Conservation (phyloP, 2,329 filamentous ascomycete genomes). For the Trichoderma semiorbis region DNA sequence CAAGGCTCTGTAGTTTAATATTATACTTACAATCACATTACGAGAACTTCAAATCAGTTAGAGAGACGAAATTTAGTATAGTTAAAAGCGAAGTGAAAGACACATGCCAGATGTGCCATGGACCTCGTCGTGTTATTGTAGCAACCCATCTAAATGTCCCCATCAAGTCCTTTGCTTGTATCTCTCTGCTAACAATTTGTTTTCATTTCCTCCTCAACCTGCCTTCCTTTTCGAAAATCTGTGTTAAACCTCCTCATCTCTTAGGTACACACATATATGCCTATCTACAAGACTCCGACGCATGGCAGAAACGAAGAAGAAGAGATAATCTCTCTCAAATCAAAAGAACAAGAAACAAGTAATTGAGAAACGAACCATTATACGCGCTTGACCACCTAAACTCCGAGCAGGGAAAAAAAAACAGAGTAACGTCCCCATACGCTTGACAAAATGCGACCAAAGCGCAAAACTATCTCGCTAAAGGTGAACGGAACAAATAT, state of each 20-base stretch:
- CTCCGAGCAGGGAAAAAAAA: neutral
- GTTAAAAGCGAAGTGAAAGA: neutral
- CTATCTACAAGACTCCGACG: neutral
- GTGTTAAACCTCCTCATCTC: neutral
- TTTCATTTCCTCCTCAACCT: neutral
- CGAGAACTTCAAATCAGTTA: neutral
- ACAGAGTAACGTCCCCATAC: neutral
- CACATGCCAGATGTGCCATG: conserved; percentile 10
- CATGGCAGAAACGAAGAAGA: neutral
- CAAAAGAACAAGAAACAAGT: neutral
- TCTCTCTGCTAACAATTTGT: neutral
- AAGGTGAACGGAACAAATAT: neutral
- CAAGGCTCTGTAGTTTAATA: neutral
- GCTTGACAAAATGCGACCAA: neutral
- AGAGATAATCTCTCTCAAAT: neutral
- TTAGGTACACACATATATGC: neutral
- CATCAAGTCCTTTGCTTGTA: neutral
- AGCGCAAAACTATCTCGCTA: neutral
- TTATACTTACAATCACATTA: neutral
- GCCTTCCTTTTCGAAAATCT: neutral
- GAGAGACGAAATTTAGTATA: no score
- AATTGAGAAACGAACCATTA: neutral
- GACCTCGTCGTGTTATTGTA: neutral
- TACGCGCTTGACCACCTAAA: conserved; percentile 5
- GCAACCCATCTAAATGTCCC: neutral